Base-by-base conservation (phyloP, 2,329 filamentous ascomycete genomes). In the Trichoderma sp. region DNA sequence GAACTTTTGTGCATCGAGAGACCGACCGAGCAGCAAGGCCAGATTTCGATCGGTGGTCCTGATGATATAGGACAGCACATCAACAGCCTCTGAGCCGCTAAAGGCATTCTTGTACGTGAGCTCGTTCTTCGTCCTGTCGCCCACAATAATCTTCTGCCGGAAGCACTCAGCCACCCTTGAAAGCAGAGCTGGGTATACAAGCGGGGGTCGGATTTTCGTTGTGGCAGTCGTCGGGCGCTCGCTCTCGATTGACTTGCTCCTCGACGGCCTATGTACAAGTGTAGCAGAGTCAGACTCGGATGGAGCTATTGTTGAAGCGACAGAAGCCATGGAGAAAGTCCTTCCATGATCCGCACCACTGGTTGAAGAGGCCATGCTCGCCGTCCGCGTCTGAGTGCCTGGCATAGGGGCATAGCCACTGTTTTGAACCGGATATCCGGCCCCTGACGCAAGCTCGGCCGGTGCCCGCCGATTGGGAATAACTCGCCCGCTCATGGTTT, bases 101-200 rank as follows among this genome's bases (percentile, higher is more conserved):
- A 99, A 99, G 3, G 94, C 92, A 79, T 95, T 97, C 78, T 97
- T 97, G 82, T 99, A 99, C 2, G 94, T 93, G 70, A 99, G 84
- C 67, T 94, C 94, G 83, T 99, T 97, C 84, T 99, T 99, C 71
- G 93, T 93, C 70, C 94, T 89, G 75, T 98, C 95, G 64, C 91
- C 90, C 27, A 94, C 86, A 27, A 90, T 87, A 58, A 99, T 93
- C 78, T 94, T 90, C 73, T 96, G 92, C 63, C 92, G 89, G 80
- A 99, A 98, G 66, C 92, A 93, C 74, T 96, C 92, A 50, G 92
- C 94, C 5, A 99, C 95, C 64, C 92, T 89, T n/a, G 95, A 98
- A 22, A 99, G 83, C 56, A 98, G 82, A 39, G 95, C 95, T 27
- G 95, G 95, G 76, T 99, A 98, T 1, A 98, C 94, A 22, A 98